A percentile compares a stretch with the other conserved stretches of the same genome.
Conservation (phyloP, 75 land plant genomes). For the Sequoiadendron giganteum region DNA sequence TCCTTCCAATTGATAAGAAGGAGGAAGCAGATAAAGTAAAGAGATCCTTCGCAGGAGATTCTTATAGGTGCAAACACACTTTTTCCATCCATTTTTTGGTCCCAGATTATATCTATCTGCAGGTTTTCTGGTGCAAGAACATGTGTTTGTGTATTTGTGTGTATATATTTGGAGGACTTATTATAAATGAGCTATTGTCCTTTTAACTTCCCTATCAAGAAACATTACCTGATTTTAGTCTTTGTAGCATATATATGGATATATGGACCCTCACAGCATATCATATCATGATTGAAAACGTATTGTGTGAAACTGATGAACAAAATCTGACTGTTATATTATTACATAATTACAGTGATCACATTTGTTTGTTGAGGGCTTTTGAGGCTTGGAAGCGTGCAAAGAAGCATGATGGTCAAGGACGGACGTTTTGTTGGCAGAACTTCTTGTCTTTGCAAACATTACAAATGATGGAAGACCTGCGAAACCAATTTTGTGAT, state of each 20-base stretch:
- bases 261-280: neutral
- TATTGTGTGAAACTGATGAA: neutral
- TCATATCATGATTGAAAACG: neutral
- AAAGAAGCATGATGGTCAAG: conserved; percentile 71
- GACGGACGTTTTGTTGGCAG: conserved; percentile 82
- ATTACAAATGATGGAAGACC: conserved; percentile 89
- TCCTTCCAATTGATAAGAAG: conserved; percentile 89
- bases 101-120: neutral
- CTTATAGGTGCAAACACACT: conserved; percentile 67
- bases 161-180: neutral
- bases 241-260: neutral
- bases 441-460: conserved; percentile 77
- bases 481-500: conserved; percentile 86
- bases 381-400: conserved; percentile 82
- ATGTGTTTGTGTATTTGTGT: neutral
- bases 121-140: neutral
- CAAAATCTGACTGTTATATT: conserved; percentile 2
- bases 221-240: neutral
- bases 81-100: neutral
- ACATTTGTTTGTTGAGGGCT: conserved; percentile 87
- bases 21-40: conserved; percentile 96
- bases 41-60: conserved; percentile 89
- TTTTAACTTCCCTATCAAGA: neutral
- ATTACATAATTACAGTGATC: conserved; percentile 71
- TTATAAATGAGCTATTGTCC: neutral